Evolutionary conservation across 306 rosid species (phyloP).

Genomic region (Aeschynomene evenia): DNA sequence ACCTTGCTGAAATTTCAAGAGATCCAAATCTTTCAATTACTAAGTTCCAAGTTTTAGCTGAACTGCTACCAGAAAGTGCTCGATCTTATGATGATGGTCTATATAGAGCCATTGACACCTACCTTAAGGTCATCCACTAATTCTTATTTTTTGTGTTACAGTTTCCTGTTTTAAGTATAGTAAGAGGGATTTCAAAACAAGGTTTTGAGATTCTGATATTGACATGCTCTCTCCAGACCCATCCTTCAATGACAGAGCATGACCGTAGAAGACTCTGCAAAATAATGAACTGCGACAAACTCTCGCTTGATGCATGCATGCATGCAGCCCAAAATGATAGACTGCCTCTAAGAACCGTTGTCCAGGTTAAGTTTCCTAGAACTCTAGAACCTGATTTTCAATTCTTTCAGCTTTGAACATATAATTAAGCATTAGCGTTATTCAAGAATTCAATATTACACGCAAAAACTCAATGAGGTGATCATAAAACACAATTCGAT

Average conservation of each 20-base stretch:
- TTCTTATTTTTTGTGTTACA: conserved; percentile 27
- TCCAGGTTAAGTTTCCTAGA: conserved; percentile 63
- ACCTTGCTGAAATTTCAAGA: conserved; percentile 87
- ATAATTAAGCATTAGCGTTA: conserved; percentile 5
- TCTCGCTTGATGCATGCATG: conserved; percentile 88
- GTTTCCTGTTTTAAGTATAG: not conserved
- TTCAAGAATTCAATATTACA: conserved; percentile 8
- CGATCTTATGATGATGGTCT: conserved; percentile 78
- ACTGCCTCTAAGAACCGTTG: conserved; percentile 78
- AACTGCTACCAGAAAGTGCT: conserved; percentile 73
- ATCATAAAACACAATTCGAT: conserved; percentile 2
- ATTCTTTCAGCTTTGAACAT: conserved; percentile 11
- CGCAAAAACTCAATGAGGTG: not conserved
- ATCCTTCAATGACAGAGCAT: conserved; percentile 69
- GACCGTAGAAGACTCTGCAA: conserved; percentile 87
- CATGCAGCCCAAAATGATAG: conserved; percentile 97
- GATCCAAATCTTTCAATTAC: conserved; percentile 81
- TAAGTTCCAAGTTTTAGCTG: conserved; percentile 83
- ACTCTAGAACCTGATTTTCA: conserved; percentile 16
- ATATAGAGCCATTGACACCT: conserved; percentile 92
- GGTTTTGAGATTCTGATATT: conserved; percentile 24
- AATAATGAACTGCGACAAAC: conserved; percentile 80
- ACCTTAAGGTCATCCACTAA: conserved; percentile 64
- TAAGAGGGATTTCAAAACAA: conserved; percentile 10
- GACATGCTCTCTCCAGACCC: conserved; percentile 53